Evolutionary conservation across 2,329 filamentous ascomycete species (phyloP).

Genomic region (Tolypocladium ovalisporum): DNA sequence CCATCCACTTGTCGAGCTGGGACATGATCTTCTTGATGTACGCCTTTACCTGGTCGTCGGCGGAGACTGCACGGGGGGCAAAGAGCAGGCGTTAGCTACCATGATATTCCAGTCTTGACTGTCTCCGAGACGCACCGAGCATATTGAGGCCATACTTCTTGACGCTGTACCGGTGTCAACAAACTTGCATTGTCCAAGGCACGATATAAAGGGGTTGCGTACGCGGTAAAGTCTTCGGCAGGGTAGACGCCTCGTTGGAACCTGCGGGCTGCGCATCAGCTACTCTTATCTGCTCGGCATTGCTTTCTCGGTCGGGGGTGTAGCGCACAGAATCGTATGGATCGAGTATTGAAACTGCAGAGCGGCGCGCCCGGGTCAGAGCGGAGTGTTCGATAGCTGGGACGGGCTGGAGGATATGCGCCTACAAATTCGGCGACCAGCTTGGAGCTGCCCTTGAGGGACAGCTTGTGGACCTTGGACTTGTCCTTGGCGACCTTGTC

Average conservation of each 20-base stretch:
- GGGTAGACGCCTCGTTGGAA: constrained; percentile 84
- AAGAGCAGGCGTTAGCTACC: constrained; percentile 3
- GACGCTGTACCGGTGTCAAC: constrained; percentile 34
- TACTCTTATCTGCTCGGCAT: constrained; percentile 2
- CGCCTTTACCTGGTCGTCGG: constrained; percentile 95
- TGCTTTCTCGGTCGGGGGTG: background rate
- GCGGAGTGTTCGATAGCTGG: background rate
- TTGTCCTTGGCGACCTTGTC: constrained; percentile 46
- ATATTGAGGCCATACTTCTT: constrained; percentile 99
- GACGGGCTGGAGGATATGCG: background rate
- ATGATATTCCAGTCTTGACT: too few species aligned
- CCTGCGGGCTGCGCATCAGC: constrained; percentile 28
- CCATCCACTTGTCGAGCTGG: constrained; percentile 96
- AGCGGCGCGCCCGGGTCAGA: background rate
- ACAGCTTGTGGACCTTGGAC: constrained; percentile 89
- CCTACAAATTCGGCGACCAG: constrained; percentile 92
- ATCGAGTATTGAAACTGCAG: constrained; percentile 90
- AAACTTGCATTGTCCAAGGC: background rate
- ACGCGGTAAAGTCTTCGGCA: constrained; percentile 93
- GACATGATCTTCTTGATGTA: constrained; percentile 99
- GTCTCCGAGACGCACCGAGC: constrained; percentile 46
- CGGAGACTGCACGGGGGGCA: constrained; percentile 52
- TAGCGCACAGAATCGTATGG: constrained; percentile 77
- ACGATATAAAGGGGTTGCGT: constrained; percentile 21
- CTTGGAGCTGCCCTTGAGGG: constrained; percentile 73